Conservation (phyloP, 169 alveolate species). For the Cardiosporidium cionae region DNA sequence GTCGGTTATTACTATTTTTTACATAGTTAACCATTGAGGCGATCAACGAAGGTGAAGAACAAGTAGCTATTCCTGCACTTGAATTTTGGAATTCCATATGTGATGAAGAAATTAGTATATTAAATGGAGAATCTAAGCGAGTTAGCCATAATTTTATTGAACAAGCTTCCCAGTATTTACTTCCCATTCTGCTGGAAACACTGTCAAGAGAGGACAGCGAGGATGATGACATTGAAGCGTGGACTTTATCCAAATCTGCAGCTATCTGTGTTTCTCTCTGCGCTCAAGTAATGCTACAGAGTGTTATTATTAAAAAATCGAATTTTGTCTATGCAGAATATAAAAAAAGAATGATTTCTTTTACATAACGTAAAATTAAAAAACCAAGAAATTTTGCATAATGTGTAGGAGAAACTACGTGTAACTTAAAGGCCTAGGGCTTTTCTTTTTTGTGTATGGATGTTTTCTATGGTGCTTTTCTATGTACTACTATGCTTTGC, state of each 20-base stretch:
- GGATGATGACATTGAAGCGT: slow-evolving; percentile 54
- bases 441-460: neutral
- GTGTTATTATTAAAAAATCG: slow-evolving; percentile 61
- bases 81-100: slow-evolving; percentile 35
- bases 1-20: neutral
- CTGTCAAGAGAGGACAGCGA: slow-evolving; percentile 21
- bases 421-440: neutral
- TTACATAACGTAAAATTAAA: neutral
- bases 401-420: neutral
- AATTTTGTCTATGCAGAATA: slow-evolving; percentile 56
- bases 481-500: neutral
- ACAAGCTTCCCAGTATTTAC: slow-evolving; percentile 34
- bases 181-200: slow-evolving; percentile 28
- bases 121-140: neutral
- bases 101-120: slow-evolving; percentile 25
- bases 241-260: slow-evolving; percentile 88
- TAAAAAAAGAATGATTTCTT: neutral
- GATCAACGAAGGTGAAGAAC: slow-evolving; percentile 10
- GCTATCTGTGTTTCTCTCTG: slow-evolving; percentile 79
- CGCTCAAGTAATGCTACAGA: slow-evolving; percentile 73
- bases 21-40: slow-evolving; percentile 29
- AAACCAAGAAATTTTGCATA: neutral
- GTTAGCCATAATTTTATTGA: slow-evolving; percentile 4
- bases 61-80: slow-evolving; percentile 33
- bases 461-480: neutral